These are phyloP conservation scores for Oidiodendron maius DNA, from an alignment of 495 filamentous ascomycete genomes.

Conservation along the genomic window DNA sequence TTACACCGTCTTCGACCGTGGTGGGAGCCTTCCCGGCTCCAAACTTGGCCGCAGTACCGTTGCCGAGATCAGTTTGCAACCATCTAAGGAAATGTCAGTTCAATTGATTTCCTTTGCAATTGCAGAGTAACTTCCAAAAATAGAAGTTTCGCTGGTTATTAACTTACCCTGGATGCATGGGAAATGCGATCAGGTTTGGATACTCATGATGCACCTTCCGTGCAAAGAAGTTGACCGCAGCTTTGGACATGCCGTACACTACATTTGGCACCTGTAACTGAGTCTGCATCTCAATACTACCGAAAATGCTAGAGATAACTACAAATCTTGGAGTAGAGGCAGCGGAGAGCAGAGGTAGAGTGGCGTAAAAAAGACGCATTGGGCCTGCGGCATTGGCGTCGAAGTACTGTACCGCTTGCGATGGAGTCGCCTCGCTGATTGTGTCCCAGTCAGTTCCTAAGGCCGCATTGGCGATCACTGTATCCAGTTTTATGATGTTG, in stretches of 20 bases:
- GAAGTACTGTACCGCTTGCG: neutral
- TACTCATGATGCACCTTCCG: constrained; percentile 31
- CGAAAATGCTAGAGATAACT: neutral
- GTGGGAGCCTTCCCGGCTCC: neutral
- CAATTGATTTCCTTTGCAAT: neutral
- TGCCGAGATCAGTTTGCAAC: neutral
- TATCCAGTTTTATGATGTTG: constrained; percentile 34
- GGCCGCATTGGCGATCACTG: constrained; percentile 44
- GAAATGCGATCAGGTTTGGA: constrained; percentile 24
- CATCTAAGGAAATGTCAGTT: neutral
- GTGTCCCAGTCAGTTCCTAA: constrained; percentile 22
- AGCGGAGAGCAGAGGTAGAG: neutral
- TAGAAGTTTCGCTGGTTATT: no score
- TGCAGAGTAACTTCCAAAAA: constrained; percentile 18
- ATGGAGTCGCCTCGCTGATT: constrained; percentile 20
- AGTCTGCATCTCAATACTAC: neutral
- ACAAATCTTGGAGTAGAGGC: neutral
- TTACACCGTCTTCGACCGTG: neutral
- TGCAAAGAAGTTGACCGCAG: constrained; percentile 29
- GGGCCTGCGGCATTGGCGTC: neutral
- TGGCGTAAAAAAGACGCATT: neutral
- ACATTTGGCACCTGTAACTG: constrained; percentile 12
- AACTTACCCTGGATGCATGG: constrained; percentile 32
- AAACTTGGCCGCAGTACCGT: neutral
- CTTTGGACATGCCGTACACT: constrained; percentile 33